Base-by-base conservation (phyloP, 345 rosid genomes). In the Aurinia saxatilis region DNA sequence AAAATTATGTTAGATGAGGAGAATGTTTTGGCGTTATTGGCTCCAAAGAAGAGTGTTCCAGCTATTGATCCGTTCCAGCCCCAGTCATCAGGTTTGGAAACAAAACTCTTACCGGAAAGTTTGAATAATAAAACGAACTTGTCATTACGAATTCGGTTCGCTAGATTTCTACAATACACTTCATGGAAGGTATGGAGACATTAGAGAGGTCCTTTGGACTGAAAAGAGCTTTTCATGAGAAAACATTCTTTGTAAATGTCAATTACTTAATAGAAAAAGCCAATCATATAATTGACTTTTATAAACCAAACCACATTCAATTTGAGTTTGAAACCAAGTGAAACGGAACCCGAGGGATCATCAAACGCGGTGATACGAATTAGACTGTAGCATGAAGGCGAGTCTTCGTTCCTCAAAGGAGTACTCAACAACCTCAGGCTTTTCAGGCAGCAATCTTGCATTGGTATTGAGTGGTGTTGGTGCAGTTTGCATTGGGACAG, bases 391-490 rank as follows among this genome's bases (percentile, higher is more conserved):
- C 72, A 81, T 62, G 56, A 80, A 86, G 29, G 95, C 97, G 14
- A 88, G 88, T 72, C 96, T 81, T 75, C 78, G 74, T 78, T 93
- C 99, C 76, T 93, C 95, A 8, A 90, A 93, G 3, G 97, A 90
- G 61, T 85, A 86, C 46, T 90, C 99, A 8, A 79, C 73, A 37
- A 73, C 84, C 34, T 78, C 77, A 46, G 57, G 71, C 36, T 74
- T 58, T 45, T 45, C 50, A 38, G 50, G 66, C 23, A 80, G 61
- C 14, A 71, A 44, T 7, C 65, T 67, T 15, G 64, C 57, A 7
- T 31, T 57, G 55, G 2, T 48, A 23, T 5, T 48, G 46, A 51
- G 33, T 14, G 80, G 80, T 9, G 80, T 85, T 40, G 98, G 93
- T 10, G 82, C 90, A 11, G 99, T 90, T 76, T 82, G 99, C 98